Evolutionary conservation across 345 rosid genomes (phyloP), one percentile per base, ranked within the genome.

Genomic region (Capsella bursapastoris): DNA sequence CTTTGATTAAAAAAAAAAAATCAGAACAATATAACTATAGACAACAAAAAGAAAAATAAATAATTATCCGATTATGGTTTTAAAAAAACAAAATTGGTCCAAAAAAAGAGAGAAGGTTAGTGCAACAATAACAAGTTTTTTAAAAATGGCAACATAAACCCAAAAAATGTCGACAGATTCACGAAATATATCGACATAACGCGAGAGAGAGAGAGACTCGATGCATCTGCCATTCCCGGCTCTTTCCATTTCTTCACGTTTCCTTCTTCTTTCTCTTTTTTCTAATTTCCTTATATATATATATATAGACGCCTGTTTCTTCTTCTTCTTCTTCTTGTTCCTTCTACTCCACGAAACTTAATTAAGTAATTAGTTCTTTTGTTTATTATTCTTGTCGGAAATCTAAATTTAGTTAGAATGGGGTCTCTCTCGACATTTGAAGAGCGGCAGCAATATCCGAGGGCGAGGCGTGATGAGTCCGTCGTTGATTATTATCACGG

Each of bases 401-500:
- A 15, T 45, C 11, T 43, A 55, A 37, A 32, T 7, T 32, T 41
- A 8, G 8, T 7, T 13, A 9, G 12, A 55, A 94, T 94, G 98
- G 93, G 89, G 43, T 90, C 97, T 7, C 82, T 87, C 47, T 77
- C 84, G 29, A 78, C 74, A 34, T 28, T 71, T 4, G 72, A 78
- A 25, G 75, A 69, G 45, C 70, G 74, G 18, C 57, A 90, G 57
- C 79, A 81, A 57, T 91, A 91, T 50, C 93, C 97, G 8, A 18
- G 43, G 5, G 86, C 85, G 55, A 93, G 90, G 31, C 79, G 96
- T 8, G 96, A 94, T 60, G 88, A 90, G 43, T 82, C 93, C 50
- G 82, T 90, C 14, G 84, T 90, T 14, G 97, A 94, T 1, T 89
- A 87, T 72, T 88, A 84, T 75, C 91, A 90, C 58, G 97, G 97